These are phyloP conservation scores for Hymenoscyphus albidus DNA, from an alignment of 2,329 filamentous ascomycete genomes.

Conservation along the genomic window DNA sequence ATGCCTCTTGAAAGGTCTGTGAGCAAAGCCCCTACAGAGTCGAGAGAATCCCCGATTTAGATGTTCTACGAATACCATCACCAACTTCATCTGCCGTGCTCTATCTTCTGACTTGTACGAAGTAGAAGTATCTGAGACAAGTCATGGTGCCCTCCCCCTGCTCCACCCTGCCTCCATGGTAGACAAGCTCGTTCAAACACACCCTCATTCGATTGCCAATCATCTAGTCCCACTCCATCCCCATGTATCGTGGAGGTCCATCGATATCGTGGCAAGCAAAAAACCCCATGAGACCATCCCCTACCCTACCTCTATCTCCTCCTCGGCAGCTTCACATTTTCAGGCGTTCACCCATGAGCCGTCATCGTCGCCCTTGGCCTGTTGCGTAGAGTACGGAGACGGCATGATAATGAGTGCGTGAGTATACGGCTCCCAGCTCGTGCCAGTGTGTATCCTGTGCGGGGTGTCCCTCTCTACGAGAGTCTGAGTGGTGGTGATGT, in stretches of 20 bases:
- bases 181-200: background rate
- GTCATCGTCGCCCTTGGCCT: background rate
- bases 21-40: no score
- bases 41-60: no score
- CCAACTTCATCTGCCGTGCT: no score
- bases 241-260: background rate
- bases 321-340: background rate
- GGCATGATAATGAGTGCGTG: background rate
- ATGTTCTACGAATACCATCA: no score
- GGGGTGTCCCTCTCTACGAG: background rate
- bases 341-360: background rate
- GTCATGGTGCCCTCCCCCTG: background rate
- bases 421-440: background rate
- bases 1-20: no score
- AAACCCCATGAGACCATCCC: background rate
- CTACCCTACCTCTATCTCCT: background rate
- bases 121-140: background rate
- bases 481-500: background rate
- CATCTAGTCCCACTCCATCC: background rate
- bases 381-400: no score
- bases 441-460: background rate
- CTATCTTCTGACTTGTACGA: no score
- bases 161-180: background rate
- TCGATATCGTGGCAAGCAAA: constrained; percentile 1
- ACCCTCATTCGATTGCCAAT: background rate